Conservation (phyloP, 2,329 filamentous ascomycete species). For the Magnaporthales sp. region DNA sequence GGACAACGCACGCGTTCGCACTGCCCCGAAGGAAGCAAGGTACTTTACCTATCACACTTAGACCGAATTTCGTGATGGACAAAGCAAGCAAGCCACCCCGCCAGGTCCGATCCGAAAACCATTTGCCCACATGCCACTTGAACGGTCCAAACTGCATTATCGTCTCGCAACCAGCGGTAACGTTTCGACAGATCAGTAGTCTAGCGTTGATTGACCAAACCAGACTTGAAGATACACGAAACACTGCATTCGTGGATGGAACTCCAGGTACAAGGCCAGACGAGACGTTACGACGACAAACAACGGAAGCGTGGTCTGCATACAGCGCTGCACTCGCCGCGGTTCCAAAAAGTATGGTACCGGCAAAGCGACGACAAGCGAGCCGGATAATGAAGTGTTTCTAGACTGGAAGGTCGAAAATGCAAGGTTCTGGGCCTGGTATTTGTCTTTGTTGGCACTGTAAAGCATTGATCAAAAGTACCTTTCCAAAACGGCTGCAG, state of each 20-base stretch:
- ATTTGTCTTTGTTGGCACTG: background rate
- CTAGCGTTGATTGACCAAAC: background rate
- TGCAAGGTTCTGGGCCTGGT: background rate
- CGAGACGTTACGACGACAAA: background rate
- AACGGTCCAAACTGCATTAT: background rate
- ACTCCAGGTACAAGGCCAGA: background rate
- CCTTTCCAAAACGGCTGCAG: background rate
- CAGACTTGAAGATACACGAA: background rate
- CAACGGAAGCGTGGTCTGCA: background rate
- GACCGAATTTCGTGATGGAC: background rate
- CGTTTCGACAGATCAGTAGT: background rate
- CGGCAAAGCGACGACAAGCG: background rate
- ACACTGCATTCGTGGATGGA: background rate
- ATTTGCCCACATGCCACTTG: background rate
- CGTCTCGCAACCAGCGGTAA: background rate
- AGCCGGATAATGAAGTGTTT: background rate
- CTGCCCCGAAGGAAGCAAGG: background rate
- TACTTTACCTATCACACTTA: background rate
- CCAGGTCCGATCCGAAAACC: background rate
- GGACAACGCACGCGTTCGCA: background rate
- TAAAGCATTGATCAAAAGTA: background rate
- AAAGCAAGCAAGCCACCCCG: background rate
- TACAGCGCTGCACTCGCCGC: background rate
- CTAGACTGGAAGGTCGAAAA: background rate
- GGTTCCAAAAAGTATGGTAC: background rate